Conservation (phyloP, 202 grass and related monocot genomes). For the Schoenoplectus triqueter region DNA sequence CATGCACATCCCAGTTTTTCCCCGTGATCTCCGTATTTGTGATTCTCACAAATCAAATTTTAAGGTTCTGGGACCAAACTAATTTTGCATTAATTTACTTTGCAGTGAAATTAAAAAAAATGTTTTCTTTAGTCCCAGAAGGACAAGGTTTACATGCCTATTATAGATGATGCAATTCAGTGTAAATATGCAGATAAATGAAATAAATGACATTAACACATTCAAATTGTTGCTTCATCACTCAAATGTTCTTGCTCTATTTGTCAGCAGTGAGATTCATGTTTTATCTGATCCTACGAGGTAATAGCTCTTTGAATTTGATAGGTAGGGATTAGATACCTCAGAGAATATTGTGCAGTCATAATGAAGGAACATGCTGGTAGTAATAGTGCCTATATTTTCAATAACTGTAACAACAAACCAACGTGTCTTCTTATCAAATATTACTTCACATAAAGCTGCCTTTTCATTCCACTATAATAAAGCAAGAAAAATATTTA, state of each 20-base stretch:
- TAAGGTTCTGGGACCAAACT: not conserved
- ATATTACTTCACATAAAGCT: not conserved
- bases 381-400: not conserved
- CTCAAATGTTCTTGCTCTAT: not conserved
- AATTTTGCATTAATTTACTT: not conserved
- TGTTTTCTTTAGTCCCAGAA: too few species aligned
- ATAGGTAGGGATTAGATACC: not conserved
- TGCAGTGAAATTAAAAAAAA: not conserved
- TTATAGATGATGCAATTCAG: too few species aligned
- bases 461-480: not conserved
- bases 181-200: too few species aligned
- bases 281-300: too few species aligned
- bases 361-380: not conserved
- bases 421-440: not conserved
- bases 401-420: not conserved
- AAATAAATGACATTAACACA: too few species aligned
- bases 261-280: not conserved
- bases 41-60: not conserved
- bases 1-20: not conserved
- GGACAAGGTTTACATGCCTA: too few species aligned
- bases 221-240: not conserved
- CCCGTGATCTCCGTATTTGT: not conserved
- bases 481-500: not conserved
- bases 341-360: not conserved
- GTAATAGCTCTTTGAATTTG: not conserved